phyloP scores from a whole-genome alignment of 139 green algal species.

The Bryopsis sp. region DNA sequence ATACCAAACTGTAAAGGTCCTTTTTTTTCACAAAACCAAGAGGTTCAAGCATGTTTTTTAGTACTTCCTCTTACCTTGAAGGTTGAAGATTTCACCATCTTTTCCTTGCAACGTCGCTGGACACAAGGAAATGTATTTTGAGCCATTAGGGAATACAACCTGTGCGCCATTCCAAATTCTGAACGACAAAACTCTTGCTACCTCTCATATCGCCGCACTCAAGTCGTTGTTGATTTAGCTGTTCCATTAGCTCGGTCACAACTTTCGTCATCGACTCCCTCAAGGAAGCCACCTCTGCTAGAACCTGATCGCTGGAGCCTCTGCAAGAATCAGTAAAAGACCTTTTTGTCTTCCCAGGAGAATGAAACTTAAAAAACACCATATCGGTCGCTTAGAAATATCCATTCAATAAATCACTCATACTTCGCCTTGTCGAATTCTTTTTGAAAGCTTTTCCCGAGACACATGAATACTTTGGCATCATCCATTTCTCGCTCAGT shows the following conservation, averaged over 20 bases:
- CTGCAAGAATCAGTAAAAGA: background rate
- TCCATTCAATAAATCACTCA: background rate
- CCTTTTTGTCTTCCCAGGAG: background rate
- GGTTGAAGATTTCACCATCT: background rate
- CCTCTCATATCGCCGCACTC: background rate
- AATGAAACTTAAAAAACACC: background rate
- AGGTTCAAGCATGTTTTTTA: slow-evolving; percentile 2
- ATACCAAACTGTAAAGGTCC: too few species aligned
- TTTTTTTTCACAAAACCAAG: too few species aligned
- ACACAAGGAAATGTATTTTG: background rate
- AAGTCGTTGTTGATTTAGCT: background rate
- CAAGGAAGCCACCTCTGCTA: background rate
- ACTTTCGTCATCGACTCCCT: background rate
- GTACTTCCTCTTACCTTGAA: background rate
- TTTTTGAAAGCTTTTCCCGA: slow-evolving; percentile 17
- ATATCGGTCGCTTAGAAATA: background rate
- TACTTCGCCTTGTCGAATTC: slow-evolving; percentile 16
- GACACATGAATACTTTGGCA: slow-evolving; percentile 10
- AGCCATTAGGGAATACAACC: background rate
- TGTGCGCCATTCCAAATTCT: background rate
- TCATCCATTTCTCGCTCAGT: slow-evolving; percentile 11
- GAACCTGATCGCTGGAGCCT: background rate
- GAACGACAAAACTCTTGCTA: background rate
- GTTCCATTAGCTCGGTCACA: background rate
- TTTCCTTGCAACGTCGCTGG: background rate